A percentile compares a stretch with the other conserved stretches of the same genome.
Evolutionary conservation across 164 flowering plant genomes (phyloP).

Genomic region (Piper longum): DNA sequence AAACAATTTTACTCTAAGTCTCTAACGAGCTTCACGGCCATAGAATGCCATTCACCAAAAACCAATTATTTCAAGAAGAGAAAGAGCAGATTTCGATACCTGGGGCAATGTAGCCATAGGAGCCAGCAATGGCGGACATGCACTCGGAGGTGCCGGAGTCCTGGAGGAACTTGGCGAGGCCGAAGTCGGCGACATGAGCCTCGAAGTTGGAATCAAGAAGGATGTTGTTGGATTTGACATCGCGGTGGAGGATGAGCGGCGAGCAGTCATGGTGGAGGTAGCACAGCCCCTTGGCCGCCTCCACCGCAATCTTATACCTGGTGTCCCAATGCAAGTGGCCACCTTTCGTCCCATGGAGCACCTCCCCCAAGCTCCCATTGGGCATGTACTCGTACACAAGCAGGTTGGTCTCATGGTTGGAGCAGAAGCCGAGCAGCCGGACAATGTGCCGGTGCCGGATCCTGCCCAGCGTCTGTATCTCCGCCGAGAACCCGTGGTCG

Average conservation of each 20-base stretch:
- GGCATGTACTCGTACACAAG: conserved; percentile 96
- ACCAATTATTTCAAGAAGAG: too few species aligned
- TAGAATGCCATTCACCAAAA: too few species aligned
- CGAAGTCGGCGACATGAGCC: conserved; percentile 99
- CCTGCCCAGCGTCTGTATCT: conserved; percentile 87
- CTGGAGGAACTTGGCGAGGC: conserved; percentile 93
- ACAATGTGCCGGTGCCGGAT: conserved; percentile 96
- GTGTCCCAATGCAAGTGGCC: conserved; percentile 97
- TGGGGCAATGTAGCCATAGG: conserved; percentile 96
- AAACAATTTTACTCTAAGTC: too few species aligned
- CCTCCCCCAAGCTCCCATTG: conserved; percentile 91
- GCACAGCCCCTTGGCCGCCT: conserved; percentile 91
- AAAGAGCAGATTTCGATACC: conserved; percentile 28
- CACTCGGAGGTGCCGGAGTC: conserved; percentile 97
- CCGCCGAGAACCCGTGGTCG: conserved; percentile 96
- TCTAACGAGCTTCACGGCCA: too few species aligned
- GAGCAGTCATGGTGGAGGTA: conserved; percentile 98
- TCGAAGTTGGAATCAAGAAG: conserved; percentile 75
- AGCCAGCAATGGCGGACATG: conserved; percentile 99
- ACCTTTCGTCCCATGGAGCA: conserved; percentile 95
- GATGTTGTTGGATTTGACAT: conserved; percentile 94
- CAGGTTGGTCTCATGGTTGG: conserved; percentile 93
- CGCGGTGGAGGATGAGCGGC: conserved; percentile 84
- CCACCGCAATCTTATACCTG: conserved; percentile 82
- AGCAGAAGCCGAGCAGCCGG: conserved; percentile 79